A percentile compares a stretch with the other conserved stretches of the same genome.
Evolutionary conservation across 116 monocot species (phyloP).

Genomic region (Cymodocea nodosa): DNA sequence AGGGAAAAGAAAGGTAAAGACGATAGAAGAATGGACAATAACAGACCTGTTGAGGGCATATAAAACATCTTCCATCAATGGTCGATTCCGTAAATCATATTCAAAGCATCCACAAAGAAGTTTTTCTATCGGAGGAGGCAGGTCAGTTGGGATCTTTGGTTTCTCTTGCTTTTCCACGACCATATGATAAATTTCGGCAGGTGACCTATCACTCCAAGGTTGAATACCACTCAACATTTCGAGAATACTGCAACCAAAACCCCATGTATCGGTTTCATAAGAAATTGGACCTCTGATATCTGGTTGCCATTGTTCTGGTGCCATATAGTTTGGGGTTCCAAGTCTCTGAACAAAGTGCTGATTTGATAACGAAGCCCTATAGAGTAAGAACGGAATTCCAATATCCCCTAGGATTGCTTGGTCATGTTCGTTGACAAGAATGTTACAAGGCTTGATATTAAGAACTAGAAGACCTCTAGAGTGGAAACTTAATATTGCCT

Average conservation of each 20-base stretch:
- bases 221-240: constrained; percentile 80
- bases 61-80: constrained; percentile 59
- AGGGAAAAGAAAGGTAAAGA: too few species aligned
- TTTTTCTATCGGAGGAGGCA: constrained; percentile 55
- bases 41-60: constrained; percentile 52
- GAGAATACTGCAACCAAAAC: constrained; percentile 76
- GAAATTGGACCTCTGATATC: constrained; percentile 63
- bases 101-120: constrained; percentile 74
- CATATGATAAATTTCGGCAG: constrained; percentile 53
- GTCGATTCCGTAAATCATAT: constrained; percentile 76
- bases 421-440: constrained; percentile 62
- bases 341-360: constrained; percentile 48
- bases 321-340: constrained; percentile 85
- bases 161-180: constrained; percentile 63
- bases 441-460: constrained; percentile 78
- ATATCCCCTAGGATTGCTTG: constrained; percentile 59
- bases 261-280: constrained; percentile 90
- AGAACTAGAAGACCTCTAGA: constrained; percentile 56
- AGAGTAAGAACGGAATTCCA: constrained; percentile 66
- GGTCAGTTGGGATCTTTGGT: constrained; percentile 53
- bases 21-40: not conserved
- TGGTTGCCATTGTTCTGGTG: constrained; percentile 93
- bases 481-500: constrained; percentile 56
- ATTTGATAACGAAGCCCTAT: constrained; percentile 37
- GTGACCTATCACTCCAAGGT: constrained; percentile 55